Conservation (phyloP, 176 grass and related monocot genomes). For the Guadua angustifolia region DNA sequence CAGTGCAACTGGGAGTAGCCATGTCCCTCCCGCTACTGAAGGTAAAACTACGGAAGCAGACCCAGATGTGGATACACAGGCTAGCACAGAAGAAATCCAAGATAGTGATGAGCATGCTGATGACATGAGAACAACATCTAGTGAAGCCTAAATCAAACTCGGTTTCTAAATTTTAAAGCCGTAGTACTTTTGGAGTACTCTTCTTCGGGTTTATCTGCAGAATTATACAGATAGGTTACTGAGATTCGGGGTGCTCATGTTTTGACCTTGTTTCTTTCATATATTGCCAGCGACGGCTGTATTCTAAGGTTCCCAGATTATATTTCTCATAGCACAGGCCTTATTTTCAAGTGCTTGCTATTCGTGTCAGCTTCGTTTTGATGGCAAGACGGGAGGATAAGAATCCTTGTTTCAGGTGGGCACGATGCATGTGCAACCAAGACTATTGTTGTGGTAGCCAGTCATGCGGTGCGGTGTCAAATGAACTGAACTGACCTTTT, state of each 20-base stretch:
- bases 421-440: neutral
- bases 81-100: constrained; percentile 46
- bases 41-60: constrained; percentile 48
- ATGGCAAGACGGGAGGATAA: neutral
- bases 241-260: constrained; percentile 31
- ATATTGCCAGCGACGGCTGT: constrained; percentile 39
- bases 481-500: no score
- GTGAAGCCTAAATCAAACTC: constrained; percentile 8
- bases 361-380: neutral
- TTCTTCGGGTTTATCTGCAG: constrained; percentile 24
- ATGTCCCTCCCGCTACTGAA: constrained; percentile 43
- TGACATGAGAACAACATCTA: constrained; percentile 54
- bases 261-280: constrained; percentile 48
- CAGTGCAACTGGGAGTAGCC: constrained; percentile 41
- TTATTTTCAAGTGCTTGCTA: constrained; percentile 7
- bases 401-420: neutral
- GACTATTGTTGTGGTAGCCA: neutral
- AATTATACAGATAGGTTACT: constrained; percentile 60
- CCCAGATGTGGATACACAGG: constrained; percentile 43
- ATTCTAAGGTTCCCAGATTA: constrained; percentile 22
- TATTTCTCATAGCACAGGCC: neutral
- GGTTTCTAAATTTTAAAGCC: constrained; percentile 27
- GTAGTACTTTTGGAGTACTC: constrained; percentile 19
- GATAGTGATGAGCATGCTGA: constrained; percentile 50
- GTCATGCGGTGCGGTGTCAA: neutral